phyloP scores from a whole-genome alignment of 2,329 filamentous ascomycete species.

The Zopfia rhizophila region DNA sequence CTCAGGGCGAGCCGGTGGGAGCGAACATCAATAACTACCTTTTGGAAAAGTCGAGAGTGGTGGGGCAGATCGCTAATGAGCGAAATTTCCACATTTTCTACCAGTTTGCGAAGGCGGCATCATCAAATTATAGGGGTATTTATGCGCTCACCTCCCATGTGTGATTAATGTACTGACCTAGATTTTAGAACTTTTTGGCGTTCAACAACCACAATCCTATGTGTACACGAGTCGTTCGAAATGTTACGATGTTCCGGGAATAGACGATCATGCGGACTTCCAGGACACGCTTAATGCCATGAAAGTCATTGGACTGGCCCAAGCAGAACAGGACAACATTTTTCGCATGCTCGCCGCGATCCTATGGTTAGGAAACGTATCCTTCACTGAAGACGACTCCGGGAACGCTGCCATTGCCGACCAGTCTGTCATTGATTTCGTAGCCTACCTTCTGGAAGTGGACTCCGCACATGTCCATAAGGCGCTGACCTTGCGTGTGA shows the following conservation, averaged over 20 bases:
- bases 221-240: constrained; percentile 93
- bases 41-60: constrained; percentile 93
- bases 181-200: constrained; percentile 79
- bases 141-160: neutral
- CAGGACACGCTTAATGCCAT: constrained; percentile 92
- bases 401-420: constrained; percentile 89
- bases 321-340: constrained; percentile 92
- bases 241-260: constrained; percentile 92
- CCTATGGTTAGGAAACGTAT: constrained; percentile 93
- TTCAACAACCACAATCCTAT: constrained; percentile 93
- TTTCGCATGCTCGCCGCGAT: constrained; percentile 94
- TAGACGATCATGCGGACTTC: constrained; percentile 91
- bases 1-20: constrained; percentile 88
- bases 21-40: constrained; percentile 99
- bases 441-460: constrained; percentile 92
- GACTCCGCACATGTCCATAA: constrained; percentile 82
- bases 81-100: constrained; percentile 99
- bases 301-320: constrained; percentile 88
- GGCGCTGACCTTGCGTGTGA: constrained; percentile 87
- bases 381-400: constrained; percentile 87
- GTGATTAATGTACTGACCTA: constrained; percentile 22
- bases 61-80: constrained; percentile 94
- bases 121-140: constrained; percentile 78
- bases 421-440: constrained; percentile 91
- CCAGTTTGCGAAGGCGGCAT: constrained; percentile 95